Evolutionary conservation across 2,329 filamentous ascomycete species (phyloP).

Genomic region (Diaporthe eres): DNA sequence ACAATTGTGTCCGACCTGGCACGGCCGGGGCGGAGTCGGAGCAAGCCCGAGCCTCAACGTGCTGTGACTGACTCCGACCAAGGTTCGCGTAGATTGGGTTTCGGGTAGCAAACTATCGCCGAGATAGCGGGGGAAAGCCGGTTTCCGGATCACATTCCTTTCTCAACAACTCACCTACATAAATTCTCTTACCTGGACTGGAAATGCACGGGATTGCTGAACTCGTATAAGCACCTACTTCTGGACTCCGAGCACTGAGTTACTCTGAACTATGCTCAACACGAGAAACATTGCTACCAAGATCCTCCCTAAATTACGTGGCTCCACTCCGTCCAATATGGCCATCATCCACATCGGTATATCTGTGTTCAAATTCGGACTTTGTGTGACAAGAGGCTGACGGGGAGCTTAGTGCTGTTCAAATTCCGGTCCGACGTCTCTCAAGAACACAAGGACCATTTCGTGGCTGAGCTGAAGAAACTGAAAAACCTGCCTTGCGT

Average conservation of each 20-base stretch:
- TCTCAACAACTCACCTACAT: not conserved
- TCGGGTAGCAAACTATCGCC: constrained; percentile 9
- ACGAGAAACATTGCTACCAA: not conserved
- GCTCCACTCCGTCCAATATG: not conserved
- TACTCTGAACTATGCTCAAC: not conserved
- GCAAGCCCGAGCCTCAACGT: not conserved
- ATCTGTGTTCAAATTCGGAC: not conserved
- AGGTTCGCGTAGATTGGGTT: not conserved
- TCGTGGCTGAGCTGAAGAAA: constrained; percentile 62
- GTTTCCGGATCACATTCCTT: not conserved
- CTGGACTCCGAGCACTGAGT: not conserved
- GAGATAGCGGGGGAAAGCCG: constrained; percentile 24
- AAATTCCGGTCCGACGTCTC: constrained; percentile 61
- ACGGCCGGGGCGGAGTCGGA: too few relatives aligned
- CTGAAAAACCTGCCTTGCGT: constrained; percentile 65
- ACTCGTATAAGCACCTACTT: not conserved
- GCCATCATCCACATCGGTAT: constrained; percentile 20
- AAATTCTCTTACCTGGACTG: not conserved
- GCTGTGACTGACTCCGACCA: not conserved
- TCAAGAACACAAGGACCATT: constrained; percentile 58
- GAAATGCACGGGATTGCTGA: not conserved
- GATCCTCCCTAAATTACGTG: not conserved
- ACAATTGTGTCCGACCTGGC: too few relatives aligned
- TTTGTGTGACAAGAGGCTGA: not conserved
- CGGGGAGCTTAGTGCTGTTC: constrained; percentile 59